A percentile compares a stretch with the other conserved stretches of the same genome.
Evolutionary conservation across 2,329 filamentous ascomycete species (phyloP).

Genomic region (Epichloe festucae): DNA sequence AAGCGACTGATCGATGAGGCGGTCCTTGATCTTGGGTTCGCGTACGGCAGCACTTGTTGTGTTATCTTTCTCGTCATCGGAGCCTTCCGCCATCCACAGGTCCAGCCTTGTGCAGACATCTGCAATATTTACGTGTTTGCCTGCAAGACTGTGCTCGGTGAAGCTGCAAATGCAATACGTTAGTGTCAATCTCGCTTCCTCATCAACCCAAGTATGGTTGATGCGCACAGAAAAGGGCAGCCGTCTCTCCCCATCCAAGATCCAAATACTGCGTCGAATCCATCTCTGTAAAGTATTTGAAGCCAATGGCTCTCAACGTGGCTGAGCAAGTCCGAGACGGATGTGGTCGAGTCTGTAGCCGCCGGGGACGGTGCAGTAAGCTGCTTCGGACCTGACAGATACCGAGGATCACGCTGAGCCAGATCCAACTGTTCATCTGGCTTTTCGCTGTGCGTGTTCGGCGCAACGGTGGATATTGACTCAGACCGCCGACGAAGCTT

Average conservation of each 20-base stretch:
- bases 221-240: slow-evolving; percentile 26
- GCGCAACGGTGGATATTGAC: not conserved
- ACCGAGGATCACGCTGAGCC: not conserved
- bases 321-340: not conserved
- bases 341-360: slow-evolving; percentile 4
- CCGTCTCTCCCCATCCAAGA: slow-evolving; percentile 29
- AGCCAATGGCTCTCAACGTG: slow-evolving; percentile 13
- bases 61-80: slow-evolving; percentile 1
- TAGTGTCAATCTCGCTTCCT: not conserved
- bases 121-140: slow-evolving; percentile 19
- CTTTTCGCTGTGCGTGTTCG: not conserved
- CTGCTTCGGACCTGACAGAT: not conserved
- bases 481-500: not conserved
- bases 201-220: not conserved
- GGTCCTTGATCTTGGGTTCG: slow-evolving; percentile 5
- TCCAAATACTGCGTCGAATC: slow-evolving; percentile 27
- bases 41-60: slow-evolving; percentile 6
- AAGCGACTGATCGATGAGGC: slow-evolving; percentile 14
- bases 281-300: slow-evolving; percentile 19
- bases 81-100: slow-evolving; percentile 19
- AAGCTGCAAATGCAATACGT: slow-evolving; percentile 8
- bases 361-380: not conserved
- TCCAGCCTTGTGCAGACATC: slow-evolving; percentile 20
- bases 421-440: not conserved
- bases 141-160: slow-evolving; percentile 12